Percentiles rank a stretch among this genome's conserved stretches.
Conservation (phyloP, 176 grass and related monocot species). For the Aegilops tauschii region DNA sequence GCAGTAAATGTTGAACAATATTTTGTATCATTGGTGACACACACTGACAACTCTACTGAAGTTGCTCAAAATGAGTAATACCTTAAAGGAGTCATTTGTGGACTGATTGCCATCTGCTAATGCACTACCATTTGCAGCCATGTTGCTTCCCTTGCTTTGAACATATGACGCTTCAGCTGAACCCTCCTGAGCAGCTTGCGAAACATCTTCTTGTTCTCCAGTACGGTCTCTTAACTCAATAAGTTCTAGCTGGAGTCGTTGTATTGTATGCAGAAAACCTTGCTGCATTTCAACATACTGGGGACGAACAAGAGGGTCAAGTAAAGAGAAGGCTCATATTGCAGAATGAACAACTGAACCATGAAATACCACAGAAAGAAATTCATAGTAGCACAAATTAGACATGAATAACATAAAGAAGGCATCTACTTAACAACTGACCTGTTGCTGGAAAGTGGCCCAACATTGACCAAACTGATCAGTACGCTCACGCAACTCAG, state of each 20-base stretch:
- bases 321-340: conserved; percentile 3
- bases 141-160: conserved; percentile 62
- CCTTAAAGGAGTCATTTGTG: conserved; percentile 62
- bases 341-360: neutral
- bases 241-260: conserved; percentile 87
- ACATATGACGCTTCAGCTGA: conserved; percentile 57
- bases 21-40: neutral
- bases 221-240: conserved; percentile 54
- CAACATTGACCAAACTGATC: conserved; percentile 97
- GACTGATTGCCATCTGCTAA: conserved; percentile 38
- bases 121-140: conserved; percentile 58
- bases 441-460: conserved; percentile 84
- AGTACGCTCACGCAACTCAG: conserved; percentile 79
- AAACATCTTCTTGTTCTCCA: conserved; percentile 65
- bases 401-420: neutral
- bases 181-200: conserved; percentile 56
- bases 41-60: conserved; percentile 7
- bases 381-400: neutral
- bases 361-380: conserved; percentile 18
- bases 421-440: conserved; percentile 4
- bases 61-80: conserved; percentile 33
- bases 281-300: conserved; percentile 93
- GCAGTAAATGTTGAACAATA: neutral
- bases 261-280: conserved; percentile 74
- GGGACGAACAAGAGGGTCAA: neutral